A percentile compares a stretch with the other conserved stretches of the same genome.
These are phyloP conservation scores for Terfezia boudieri DNA, from an alignment of 495 filamentous ascomycete species.

Conservation along the genomic window DNA sequence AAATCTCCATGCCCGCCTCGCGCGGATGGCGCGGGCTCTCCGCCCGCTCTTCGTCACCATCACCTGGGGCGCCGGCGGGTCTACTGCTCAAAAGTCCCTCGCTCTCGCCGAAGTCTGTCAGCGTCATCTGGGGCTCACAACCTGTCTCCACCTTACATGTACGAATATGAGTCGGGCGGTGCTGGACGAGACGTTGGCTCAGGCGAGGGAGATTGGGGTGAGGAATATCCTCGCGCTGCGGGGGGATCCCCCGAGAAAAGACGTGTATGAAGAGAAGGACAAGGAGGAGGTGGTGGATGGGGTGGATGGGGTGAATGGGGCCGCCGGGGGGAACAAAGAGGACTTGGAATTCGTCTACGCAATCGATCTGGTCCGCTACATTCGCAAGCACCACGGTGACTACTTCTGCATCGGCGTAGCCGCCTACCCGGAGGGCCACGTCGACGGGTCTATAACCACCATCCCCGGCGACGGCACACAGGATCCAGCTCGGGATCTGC, in stretches of 20 bases:
- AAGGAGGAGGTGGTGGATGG: constrained; percentile 31
- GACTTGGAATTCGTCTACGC: constrained; percentile 77
- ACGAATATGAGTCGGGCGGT: constrained; percentile 84
- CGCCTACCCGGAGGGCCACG: constrained; percentile 84
- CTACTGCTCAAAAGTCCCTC: constrained; percentile 68
- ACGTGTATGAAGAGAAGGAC: constrained; percentile 43
- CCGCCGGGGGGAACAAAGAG: constrained; percentile 29
- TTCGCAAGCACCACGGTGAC: constrained; percentile 60
- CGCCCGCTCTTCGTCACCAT: constrained; percentile 89
- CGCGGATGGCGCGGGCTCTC: constrained; percentile 80
- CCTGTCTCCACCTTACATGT: constrained; percentile 87
- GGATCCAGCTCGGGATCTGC: constrained; percentile 55
- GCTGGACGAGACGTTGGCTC: constrained; percentile 72
- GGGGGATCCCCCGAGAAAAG: constrained; percentile 76
- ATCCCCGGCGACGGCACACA: constrained; percentile 48
- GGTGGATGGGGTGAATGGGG: neutral
- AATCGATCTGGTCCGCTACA: constrained; percentile 75
- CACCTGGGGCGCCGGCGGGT: constrained; percentile 93
- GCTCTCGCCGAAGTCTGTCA: constrained; percentile 93
- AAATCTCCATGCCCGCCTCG: constrained; percentile 84
- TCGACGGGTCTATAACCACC: constrained; percentile 40
- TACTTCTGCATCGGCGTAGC: constrained; percentile 96
- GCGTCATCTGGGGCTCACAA: constrained; percentile 71
- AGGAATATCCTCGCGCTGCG: constrained; percentile 83
- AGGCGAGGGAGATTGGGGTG: constrained; percentile 80